phyloP scores from a whole-genome alignment of 2,329 filamentous ascomycete species.

The Gliomastix tumulicola region DNA sequence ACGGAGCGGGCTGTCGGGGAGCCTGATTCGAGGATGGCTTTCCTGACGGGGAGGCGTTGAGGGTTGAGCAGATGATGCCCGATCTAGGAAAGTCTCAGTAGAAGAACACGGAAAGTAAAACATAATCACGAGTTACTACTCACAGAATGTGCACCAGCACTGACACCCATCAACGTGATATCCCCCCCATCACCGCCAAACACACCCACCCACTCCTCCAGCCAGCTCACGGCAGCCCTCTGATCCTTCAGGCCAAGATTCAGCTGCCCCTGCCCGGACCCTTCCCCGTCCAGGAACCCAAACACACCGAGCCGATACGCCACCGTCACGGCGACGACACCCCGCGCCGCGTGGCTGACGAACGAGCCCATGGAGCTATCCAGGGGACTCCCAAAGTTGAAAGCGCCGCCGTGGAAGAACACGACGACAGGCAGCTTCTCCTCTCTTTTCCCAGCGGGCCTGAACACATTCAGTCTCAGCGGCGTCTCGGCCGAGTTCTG shows the following conservation, averaged over 20 bases:
- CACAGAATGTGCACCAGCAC: slow-evolving; percentile 57
- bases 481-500: slow-evolving; percentile 40
- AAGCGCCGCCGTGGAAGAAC: slow-evolving; percentile 58
- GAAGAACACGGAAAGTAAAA: slow-evolving; percentile 8
- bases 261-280: slow-evolving; percentile 43
- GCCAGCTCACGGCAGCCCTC: slow-evolving; percentile 50
- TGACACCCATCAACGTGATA: slow-evolving; percentile 55
- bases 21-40: slow-evolving; percentile 51
- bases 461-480: slow-evolving; percentile 44
- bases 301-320: slow-evolving; percentile 60
- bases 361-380: slow-evolving; percentile 56
- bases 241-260: slow-evolving; percentile 63
- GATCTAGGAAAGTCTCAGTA: slow-evolving; percentile 33
- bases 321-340: slow-evolving; percentile 52
- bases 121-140: slow-evolving; percentile 5
- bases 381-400: slow-evolving; percentile 45
- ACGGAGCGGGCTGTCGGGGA: slow-evolving; percentile 48
- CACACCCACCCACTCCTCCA: slow-evolving; percentile 47
- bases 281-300: slow-evolving; percentile 58
- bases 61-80: slow-evolving; percentile 58
- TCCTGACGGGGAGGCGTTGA: slow-evolving; percentile 38
- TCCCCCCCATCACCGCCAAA: slow-evolving; percentile 54
- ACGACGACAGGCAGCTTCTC: slow-evolving; percentile 39
- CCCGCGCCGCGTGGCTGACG: slow-evolving; percentile 43
- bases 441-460: slow-evolving; percentile 18